Evolutionary conservation across 2,329 filamentous ascomycete species (phyloP).

Genomic region (Phaeosphaeria sp.): DNA sequence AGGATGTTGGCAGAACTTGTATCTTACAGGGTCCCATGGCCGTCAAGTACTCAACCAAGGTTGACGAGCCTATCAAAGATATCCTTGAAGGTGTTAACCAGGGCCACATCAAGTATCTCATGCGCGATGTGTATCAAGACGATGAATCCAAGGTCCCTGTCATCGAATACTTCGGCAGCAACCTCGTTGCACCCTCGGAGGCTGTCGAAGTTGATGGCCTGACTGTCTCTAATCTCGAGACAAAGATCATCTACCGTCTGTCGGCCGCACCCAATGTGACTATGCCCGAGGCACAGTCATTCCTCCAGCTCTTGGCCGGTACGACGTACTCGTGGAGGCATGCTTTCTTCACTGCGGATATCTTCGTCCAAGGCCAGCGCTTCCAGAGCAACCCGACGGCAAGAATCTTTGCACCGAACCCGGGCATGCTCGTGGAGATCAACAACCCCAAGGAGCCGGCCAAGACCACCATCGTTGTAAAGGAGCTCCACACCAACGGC

Average conservation of each 20-base stretch:
- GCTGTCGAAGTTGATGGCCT: slow-evolving; percentile 78
- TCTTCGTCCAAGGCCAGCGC: slow-evolving; percentile 92
- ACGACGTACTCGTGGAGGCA: slow-evolving; percentile 89
- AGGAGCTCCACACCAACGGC: slow-evolving; percentile 84
- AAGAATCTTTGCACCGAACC: slow-evolving; percentile 85
- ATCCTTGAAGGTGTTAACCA: slow-evolving; percentile 92
- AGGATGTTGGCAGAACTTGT: slow-evolving; percentile 95
- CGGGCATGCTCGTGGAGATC: slow-evolving; percentile 90
- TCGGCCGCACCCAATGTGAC: slow-evolving; percentile 75
- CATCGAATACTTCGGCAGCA: slow-evolving; percentile 95
- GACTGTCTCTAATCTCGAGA: slow-evolving; percentile 77
- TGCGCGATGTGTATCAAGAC: slow-evolving; percentile 78
- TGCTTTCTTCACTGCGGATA: slow-evolving; percentile 90
- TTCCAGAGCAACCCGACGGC: slow-evolving; percentile 97
- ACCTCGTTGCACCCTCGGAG: slow-evolving; percentile 75
- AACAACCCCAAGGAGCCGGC: slow-evolving; percentile 78
- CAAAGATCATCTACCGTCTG: slow-evolving; percentile 85
- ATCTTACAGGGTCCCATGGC: slow-evolving; percentile 96
- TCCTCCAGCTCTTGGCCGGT: slow-evolving; percentile 88
- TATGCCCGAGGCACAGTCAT: slow-evolving; percentile 80
- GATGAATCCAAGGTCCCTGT: slow-evolving; percentile 78
- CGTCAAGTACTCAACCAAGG: slow-evolving; percentile 84
- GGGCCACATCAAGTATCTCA: slow-evolving; percentile 81
- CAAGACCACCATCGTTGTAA: slow-evolving; percentile 85
- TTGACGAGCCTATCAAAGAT: slow-evolving; percentile 93